Evolutionary conservation across 805 yeast genomes (phyloP), one percentile per base, ranked within the genome.

Genomic region (Yarrowia sp.): DNA sequence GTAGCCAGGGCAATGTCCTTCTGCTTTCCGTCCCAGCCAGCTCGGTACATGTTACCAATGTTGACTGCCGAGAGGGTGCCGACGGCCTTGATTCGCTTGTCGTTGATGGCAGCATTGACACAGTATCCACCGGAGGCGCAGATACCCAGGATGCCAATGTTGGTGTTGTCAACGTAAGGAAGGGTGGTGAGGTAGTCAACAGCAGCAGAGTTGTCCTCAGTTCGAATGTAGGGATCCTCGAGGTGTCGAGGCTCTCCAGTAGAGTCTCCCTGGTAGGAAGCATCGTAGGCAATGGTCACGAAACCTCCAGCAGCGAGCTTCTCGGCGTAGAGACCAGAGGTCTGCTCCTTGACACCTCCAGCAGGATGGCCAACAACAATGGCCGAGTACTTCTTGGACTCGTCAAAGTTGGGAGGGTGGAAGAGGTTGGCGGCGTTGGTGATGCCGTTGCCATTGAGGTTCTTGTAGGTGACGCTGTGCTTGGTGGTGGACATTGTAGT

Each of bases 121-220:
- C 51, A 25, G 62, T 65, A 65, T 18, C 65, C 65, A 3, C 67
- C 67, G 12, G 59, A 38, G 16, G 59, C 65, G 21, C 67, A 65
- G 46, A 65, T 53, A 1, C 67, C 67, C 10, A 65, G 51, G 7
- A 58, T 53, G n/a, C 66, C 66, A 33, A 65, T 44, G 24, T 44
- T 44, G 7, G 9, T 24, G 7, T 65, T 46, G 29, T 62, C 65
- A 8, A 60, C 55, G 46, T 38, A 62, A 4, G 41, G 24, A 2
- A 53, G 65, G 1, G 63, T 64, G 16, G 41, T 21, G 16, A 64
- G 59, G 18, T 62, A 64, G 51, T 61, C 65, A 2, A 65, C 44
- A 1, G 38, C 65, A 1, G 47, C 59, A 12, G 51, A 31, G 33
- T 60, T 25, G 46, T 65, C 67, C 49, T 61, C 63, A 8, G 59